Evolutionary conservation across 2,329 filamentous ascomycete genomes (phyloP), one percentile per base, ranked within the genome.

Genomic region (Xylariaceae sp.): DNA sequence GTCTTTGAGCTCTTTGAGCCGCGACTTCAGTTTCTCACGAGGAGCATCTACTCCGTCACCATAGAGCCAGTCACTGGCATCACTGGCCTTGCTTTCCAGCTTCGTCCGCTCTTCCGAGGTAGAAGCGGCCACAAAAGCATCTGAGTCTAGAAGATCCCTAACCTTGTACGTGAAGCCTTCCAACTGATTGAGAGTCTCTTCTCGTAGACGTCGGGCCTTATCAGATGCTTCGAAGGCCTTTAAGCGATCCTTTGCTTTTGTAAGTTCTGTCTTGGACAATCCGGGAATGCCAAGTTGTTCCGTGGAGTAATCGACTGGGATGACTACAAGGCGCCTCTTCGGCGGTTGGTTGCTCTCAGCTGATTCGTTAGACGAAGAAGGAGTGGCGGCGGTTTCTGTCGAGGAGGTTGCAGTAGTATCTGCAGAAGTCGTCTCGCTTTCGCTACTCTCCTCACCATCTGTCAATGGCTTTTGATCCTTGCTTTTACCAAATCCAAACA

Each of bases 401-500:
- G 77, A 75, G 17, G 80, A 78, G 41, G 82, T 77, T 28, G 78
- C 67, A 16, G 75, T 70, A 52, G 81, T 78, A 24, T 71, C 67
- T 46, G 78, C 74, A 48, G 79, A 73, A 14, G 76, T 74, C 53
- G 81, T 76, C 9, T 81, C 69, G 16, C 73, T 79, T 51, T 82
- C 79, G 2, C 76, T 70, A 23, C 76, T 73, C 37, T 82, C 85
- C 19, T 78, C 80, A 11, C 83, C 82, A 45, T 88, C 89, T 57
- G 85, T 82, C 29, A 96, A 72, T 4, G 82, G 80, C 75, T 96
- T 90, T 53, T 94, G 90, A 28, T 90, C 89, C 76, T 96, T 96
- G 77, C 91, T 92, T 69, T 90, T 90, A 23, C 94, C 95, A 71
- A 98, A 93, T 5, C 95, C 95, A 71, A 99, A 96, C 61, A 97